Conservation (phyloP, 2,329 filamentous ascomycete genomes). For the Trichoderma sp. region DNA sequence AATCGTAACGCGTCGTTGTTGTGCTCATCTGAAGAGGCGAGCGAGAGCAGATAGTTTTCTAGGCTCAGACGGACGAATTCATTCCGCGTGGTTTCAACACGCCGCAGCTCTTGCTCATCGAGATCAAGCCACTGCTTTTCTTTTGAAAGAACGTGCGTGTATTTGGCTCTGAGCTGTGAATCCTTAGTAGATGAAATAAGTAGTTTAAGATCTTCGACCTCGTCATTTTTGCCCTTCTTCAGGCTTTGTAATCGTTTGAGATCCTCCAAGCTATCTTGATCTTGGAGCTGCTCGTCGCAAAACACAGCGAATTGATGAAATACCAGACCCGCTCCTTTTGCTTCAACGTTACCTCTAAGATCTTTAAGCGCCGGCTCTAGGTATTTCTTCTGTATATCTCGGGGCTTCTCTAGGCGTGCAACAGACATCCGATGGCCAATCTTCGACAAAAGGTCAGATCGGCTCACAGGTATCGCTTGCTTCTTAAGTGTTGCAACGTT, state of each 20-base stretch:
- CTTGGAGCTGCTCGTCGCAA: constrained; percentile 91
- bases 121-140: constrained; percentile 89
- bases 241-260: constrained; percentile 77
- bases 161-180: constrained; percentile 55
- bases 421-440: constrained; percentile 87
- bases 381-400: constrained; percentile 85
- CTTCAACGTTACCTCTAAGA: constrained; percentile 67
- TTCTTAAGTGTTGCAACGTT: constrained; percentile 59
- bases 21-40: constrained; percentile 83
- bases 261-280: constrained; percentile 81
- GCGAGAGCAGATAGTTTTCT: constrained; percentile 87
- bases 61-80: constrained; percentile 86
- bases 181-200: constrained; percentile 55
- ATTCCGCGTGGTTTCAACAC: constrained; percentile 73
- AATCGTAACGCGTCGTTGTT: constrained; percentile 90
- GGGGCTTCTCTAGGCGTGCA: constrained; percentile 86
- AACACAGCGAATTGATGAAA: constrained; percentile 95
- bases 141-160: constrained; percentile 65
- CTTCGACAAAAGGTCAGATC: constrained; percentile 80
- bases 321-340: constrained; percentile 78
- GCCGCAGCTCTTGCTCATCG: constrained; percentile 82
- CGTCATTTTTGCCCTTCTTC: constrained; percentile 76
- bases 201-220: constrained; percentile 72
- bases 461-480: constrained; percentile 71
- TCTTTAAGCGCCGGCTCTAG: constrained; percentile 82